Evolutionary conservation across 495 filamentous ascomycete genomes (phyloP).

Genomic region (Aspergillus heteromorphus): DNA sequence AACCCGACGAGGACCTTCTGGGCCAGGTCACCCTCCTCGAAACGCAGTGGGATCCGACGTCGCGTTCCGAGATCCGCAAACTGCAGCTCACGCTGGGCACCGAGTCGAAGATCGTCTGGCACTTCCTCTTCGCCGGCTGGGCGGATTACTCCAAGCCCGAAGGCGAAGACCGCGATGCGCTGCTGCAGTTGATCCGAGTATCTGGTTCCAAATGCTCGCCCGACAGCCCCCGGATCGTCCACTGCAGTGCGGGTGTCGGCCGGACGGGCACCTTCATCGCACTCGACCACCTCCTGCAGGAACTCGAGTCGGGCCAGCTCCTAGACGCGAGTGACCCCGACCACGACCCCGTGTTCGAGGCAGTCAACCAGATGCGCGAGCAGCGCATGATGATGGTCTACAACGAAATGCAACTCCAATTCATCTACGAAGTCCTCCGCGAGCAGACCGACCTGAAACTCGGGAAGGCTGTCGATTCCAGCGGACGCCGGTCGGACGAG

Average conservation of each 20-base stretch:
- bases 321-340: constrained; percentile 38
- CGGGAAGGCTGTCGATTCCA: constrained; percentile 23
- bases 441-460: constrained; percentile 61
- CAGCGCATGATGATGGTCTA: constrained; percentile 98
- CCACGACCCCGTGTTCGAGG: constrained; percentile 60
- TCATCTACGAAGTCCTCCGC: constrained; percentile 82
- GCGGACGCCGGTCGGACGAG: constrained; percentile 23
- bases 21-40: constrained; percentile 48
- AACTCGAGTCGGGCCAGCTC: constrained; percentile 71
- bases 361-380: constrained; percentile 76
- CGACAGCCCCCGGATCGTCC: constrained; percentile 80
- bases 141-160: constrained; percentile 88
- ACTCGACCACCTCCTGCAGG: constrained; percentile 79
- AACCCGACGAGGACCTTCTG: constrained; percentile 14
- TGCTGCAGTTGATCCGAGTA: constrained; percentile 72
- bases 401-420: constrained; percentile 75
- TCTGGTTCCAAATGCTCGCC: constrained; percentile 64
- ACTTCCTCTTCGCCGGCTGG: constrained; percentile 90
- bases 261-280: constrained; percentile 94
- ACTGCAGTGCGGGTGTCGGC: constrained; percentile 93
- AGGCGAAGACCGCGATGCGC: constrained; percentile 67
- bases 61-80: constrained; percentile 52
- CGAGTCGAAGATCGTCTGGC: constrained; percentile 70
- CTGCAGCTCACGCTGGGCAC: constrained; percentile 50
- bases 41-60: constrained; percentile 38